Evolutionary conservation across 306 rosid genomes (phyloP).

Genomic region (Hippophae tibetana): DNA sequence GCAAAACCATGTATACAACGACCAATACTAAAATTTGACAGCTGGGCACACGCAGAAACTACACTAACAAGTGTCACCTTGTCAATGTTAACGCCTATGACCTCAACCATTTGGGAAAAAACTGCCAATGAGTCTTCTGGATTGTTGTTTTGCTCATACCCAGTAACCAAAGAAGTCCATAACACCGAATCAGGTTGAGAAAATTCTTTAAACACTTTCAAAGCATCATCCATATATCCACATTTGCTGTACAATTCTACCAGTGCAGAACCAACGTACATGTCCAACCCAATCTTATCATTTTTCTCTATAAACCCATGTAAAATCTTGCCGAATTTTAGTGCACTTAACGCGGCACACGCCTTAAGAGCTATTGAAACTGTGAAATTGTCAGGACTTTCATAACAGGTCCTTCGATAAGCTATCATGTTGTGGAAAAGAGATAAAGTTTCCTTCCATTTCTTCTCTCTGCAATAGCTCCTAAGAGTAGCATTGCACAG

Average conservation of each 20-base stretch:
- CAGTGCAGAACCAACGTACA: slow-evolving; percentile 67
- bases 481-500: slow-evolving; percentile 64
- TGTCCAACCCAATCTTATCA: slow-evolving; percentile 30
- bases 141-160: slow-evolving; percentile 52
- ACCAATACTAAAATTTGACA: slow-evolving; percentile 41
- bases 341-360: slow-evolving; percentile 37
- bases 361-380: slow-evolving; percentile 54
- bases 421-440: slow-evolving; percentile 42
- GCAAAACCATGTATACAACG: slow-evolving; percentile 56
- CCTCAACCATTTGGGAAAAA: slow-evolving; percentile 43
- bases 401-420: slow-evolving; percentile 16
- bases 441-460: slow-evolving; percentile 40
- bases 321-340: slow-evolving; percentile 36
- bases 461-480: slow-evolving; percentile 34
- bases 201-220: slow-evolving; percentile 44
- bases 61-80: slow-evolving; percentile 61
- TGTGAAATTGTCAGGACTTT: slow-evolving; percentile 50
- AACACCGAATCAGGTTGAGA: slow-evolving; percentile 52
- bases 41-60: slow-evolving; percentile 58
- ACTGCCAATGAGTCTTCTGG: slow-evolving; percentile 47
- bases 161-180: slow-evolving; percentile 59
- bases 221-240: slow-evolving; percentile 49
- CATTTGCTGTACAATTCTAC: slow-evolving; percentile 58
- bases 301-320: slow-evolving; percentile 53
- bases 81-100: slow-evolving; percentile 30